Evolutionary conservation across 169 alveolate genomes (phyloP).

Genomic region (Toxoplasma gondii): DNA sequence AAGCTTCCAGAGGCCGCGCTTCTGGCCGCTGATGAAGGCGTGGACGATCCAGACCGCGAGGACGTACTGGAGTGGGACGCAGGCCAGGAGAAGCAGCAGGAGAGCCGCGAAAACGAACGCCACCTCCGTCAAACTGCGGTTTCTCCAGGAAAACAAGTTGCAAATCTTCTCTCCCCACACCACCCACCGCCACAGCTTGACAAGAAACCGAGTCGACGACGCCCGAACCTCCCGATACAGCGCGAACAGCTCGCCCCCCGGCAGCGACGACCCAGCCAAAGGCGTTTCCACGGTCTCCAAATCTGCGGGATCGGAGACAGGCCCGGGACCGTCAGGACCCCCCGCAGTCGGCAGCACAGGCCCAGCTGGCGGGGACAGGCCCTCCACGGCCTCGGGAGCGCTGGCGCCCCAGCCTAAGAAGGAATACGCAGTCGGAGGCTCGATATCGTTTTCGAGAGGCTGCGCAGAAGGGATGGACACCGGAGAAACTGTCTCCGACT

Average conservation of each 20-base stretch:
- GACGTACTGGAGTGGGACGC: constrained; percentile 29
- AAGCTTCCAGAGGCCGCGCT: constrained; percentile 28
- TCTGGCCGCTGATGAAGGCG: constrained; percentile 28
- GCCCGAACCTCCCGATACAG: constrained; percentile 25
- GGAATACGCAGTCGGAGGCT: no score
- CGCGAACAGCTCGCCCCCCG: constrained; percentile 31
- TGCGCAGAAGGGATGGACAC: no score
- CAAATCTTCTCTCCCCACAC: constrained; percentile 37
- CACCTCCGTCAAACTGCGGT: neutral
- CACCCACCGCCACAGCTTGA: constrained; percentile 36
- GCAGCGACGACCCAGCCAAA: neutral
- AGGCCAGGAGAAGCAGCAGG: neutral
- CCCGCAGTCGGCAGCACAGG: neutral
- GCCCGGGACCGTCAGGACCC: neutral
- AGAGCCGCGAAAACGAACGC: neutral
- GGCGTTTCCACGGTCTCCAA: neutral
- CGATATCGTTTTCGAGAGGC: no score
- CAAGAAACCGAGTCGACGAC: constrained; percentile 1
- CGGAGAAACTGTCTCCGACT: neutral
- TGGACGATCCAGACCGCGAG: neutral
- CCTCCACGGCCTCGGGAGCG: neutral
- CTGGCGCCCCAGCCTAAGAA: no score
- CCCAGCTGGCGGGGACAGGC: neutral
- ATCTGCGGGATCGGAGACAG: neutral
- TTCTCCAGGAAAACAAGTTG: constrained; percentile 18